Conservation (phyloP, 2,329 filamentous ascomycete genomes). For the Lanzia echinophila region DNA sequence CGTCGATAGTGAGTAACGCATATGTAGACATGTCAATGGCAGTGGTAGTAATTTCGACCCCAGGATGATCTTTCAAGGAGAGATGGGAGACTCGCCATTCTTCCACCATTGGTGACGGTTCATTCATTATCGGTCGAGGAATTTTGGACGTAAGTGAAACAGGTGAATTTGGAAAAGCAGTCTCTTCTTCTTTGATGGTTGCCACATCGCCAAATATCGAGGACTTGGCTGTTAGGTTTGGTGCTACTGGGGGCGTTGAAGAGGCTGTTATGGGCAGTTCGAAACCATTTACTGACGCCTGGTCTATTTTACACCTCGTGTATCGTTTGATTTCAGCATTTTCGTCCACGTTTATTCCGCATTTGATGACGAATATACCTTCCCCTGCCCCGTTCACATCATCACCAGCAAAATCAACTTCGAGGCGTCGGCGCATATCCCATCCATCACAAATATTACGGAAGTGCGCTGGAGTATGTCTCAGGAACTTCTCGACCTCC, state of each 20-base stretch:
- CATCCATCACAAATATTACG: conserved; percentile 72
- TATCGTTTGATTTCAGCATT: conserved; percentile 48
- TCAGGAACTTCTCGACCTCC: conserved; percentile 73
- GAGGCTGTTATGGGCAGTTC: conserved; percentile 27
- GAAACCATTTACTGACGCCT: conserved; percentile 27
- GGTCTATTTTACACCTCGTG: conserved; percentile 42
- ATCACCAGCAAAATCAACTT: conserved; percentile 83
- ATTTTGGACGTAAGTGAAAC: conserved; percentile 15
- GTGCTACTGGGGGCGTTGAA: conserved; percentile 7
- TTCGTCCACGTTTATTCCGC: conserved; percentile 41
- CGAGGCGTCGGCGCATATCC: conserved; percentile 82
- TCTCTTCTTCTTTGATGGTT: conserved; percentile 18
- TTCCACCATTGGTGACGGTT: conserved; percentile 38
- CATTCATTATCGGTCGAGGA: conserved; percentile 7
- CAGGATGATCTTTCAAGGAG: conserved; percentile 52
- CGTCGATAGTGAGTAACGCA: conserved; percentile 62
- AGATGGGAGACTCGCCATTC: conserved; percentile 63
- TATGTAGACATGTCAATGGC: conserved; percentile 70
- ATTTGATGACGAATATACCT: conserved; percentile 64
- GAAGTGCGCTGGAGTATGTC: conserved; percentile 70
- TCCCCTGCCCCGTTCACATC: conserved; percentile 74
- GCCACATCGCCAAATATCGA: conserved; percentile 29
- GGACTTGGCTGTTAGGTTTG: conserved; percentile 21
- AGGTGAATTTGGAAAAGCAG: conserved; percentile 23
- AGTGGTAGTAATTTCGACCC: conserved; percentile 59